A percentile compares a stretch with the other conserved stretches of the same genome.
These are phyloP conservation scores for Rhodotorula glutinis DNA, from an alignment of 1,284 basidiomycete genomes.

Conservation along the genomic window DNA sequence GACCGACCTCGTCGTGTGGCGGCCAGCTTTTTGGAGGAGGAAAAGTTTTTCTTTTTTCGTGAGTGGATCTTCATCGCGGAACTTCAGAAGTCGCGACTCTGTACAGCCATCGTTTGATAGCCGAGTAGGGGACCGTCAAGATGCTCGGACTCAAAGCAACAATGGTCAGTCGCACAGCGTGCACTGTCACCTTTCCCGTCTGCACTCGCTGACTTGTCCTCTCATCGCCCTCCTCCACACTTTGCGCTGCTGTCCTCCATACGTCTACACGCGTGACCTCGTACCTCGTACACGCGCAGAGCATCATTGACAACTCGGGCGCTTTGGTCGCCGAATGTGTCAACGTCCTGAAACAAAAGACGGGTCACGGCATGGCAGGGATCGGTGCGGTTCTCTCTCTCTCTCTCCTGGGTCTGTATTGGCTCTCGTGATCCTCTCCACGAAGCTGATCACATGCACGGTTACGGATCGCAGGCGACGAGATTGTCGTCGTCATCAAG, in stretches of 20 bases:
- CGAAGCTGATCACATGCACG: too few species aligned
- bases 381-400: slow-evolving; percentile 51
- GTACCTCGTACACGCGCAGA: background rate
- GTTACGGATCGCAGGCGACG: slow-evolving; percentile 63
- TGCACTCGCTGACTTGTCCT: background rate
- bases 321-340: slow-evolving; percentile 93
- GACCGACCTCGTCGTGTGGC: too few species aligned
- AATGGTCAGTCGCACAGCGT: slow-evolving; percentile 49
- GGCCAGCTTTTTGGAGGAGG: too few species aligned
- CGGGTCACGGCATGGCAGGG: slow-evolving; percentile 66
- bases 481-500: slow-evolving; percentile 95
- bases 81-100: too few species aligned
- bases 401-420: background rate
- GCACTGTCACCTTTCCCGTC: background rate
- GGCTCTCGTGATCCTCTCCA: background rate
- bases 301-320: slow-evolving; percentile 98
- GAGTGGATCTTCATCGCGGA: too few species aligned
- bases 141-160: slow-evolving; percentile 94
- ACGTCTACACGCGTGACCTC: too few species aligned
- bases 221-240: too few species aligned
- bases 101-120: too few species aligned
- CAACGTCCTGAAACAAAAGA: slow-evolving; percentile 94
- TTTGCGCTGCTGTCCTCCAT: too few species aligned
- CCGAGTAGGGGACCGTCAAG: too few species aligned
- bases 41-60: too few species aligned